Evolutionary conservation across 768 basidiomycete species (phyloP).

Genomic region (Auriscalpium orientale): DNA sequence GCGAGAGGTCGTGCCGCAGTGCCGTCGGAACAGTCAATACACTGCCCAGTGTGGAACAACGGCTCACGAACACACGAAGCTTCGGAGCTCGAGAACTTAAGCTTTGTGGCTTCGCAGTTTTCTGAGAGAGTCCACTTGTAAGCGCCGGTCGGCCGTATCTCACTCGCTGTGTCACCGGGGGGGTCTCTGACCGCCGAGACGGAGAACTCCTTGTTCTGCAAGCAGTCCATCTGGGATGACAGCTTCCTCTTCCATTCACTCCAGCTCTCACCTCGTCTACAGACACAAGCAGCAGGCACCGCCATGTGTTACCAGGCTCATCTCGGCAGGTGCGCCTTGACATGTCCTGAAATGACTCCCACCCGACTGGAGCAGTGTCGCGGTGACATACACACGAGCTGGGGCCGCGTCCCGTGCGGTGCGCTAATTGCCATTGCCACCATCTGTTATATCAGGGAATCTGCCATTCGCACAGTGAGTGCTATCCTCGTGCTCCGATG

Average conservation of each 20-base stretch:
- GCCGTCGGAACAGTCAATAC: not conserved
- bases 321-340: not conserved
- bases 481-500: not conserved
- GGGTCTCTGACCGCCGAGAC: not conserved
- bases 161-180: not conserved
- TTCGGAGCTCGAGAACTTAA: not conserved
- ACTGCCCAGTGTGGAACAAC: not conserved
- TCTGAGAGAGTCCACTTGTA: not conserved
- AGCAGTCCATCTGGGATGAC: not conserved
- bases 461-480: not conserved
- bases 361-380: not conserved
- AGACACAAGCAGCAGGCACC: not conserved
- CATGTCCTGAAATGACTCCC: not conserved
- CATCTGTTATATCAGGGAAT: not conserved
- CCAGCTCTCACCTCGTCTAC: too few relatives aligned
- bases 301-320: not conserved
- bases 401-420: not conserved
- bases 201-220: not conserved
- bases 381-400: not conserved
- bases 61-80: not conserved
- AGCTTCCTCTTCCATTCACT: not conserved
- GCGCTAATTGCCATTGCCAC: not conserved
- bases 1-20: not conserved
- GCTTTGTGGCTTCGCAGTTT: not conserved
- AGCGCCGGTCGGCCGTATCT: not conserved